These are phyloP conservation scores for Heliocybe sulcata DNA, from an alignment of 1,284 basidiomycete genomes.

Conservation along the genomic window DNA sequence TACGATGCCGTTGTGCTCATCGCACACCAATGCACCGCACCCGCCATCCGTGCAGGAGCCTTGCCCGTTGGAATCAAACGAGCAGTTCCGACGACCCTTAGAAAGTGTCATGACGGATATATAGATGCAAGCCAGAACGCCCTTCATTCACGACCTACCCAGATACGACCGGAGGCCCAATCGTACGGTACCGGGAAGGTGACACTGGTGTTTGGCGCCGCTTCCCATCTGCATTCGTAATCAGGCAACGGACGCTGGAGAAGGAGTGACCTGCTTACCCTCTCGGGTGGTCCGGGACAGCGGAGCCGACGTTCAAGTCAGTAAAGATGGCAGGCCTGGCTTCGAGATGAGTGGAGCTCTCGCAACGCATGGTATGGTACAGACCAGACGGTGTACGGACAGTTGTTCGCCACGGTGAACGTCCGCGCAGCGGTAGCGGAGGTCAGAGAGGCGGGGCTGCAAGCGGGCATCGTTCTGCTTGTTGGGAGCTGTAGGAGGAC, in stretches of 20 bases:
- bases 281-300: slow-evolving; percentile 8
- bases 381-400: slow-evolving; percentile 11
- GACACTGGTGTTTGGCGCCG: slow-evolving; percentile 3
- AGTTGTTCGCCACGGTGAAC: slow-evolving; percentile 15
- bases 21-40: slow-evolving; percentile 17
- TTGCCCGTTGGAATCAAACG: slow-evolving; percentile 25
- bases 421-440: slow-evolving; percentile 6
- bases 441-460: not conserved
- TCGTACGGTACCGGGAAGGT: slow-evolving; percentile 13
- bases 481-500: too few species aligned
- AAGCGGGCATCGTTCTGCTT: not conserved
- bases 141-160: slow-evolving; percentile 13
- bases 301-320: slow-evolving; percentile 7
- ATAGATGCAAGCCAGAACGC: not conserved
- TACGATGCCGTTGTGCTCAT: slow-evolving; percentile 14
- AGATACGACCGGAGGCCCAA: slow-evolving; percentile 22
- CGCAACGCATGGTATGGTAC: not conserved
- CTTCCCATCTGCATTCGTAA: slow-evolving; percentile 8
- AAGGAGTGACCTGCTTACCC: slow-evolving; percentile 2
- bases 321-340: slow-evolving; percentile 3
- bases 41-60: slow-evolving; percentile 17
- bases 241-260: not conserved
- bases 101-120: too few species aligned
- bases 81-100: slow-evolving; percentile 29
- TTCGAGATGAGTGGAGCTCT: not conserved